Base-by-base conservation (phyloP, 768 basidiomycete genomes). In the Mycena metata region DNA sequence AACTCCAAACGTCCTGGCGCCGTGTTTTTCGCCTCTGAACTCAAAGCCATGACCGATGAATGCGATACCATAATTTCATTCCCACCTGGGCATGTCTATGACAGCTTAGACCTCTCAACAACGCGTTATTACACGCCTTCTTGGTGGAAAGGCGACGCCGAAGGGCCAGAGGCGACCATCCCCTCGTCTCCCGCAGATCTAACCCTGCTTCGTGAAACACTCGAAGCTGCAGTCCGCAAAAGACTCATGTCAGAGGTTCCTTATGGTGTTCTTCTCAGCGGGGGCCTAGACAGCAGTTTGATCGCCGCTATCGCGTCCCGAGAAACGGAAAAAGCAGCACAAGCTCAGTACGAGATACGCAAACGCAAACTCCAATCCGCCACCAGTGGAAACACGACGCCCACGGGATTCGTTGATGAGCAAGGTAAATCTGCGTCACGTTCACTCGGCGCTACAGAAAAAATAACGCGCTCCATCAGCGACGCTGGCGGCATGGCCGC, bases 221-320 rank as follows among this genome's bases (percentile, higher is more conserved):
- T 99, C 33, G 98, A 99, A 81, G 91, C 87, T 35, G 95, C 98
- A 16, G 98, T 99, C 55, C 88, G 90, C 74, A 99, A 99, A 79
- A 87, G 98, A 54, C 82, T 99, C 21, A 99, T 99, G 98, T 93
- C 93, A 35, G 98, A 99, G 80, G 98, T 99, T 13, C 98, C 98
- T 3, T 99, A 96, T 72, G 98, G 98, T 66, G 98, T 99, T 17
- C 86, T 99, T 46, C 87, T 99, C 64, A 95, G 93, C 69, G 98
- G 98, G 52, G 98, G 98, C 23, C 83, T 99, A 61, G 98, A 99
- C 78, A 96, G 94, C 75, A 96, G 95, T 76, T 82, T 99, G 80
- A 98, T 99, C 72, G 98, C 98, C 15, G 86, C 96, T 21, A 95
- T 99, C 75, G 98, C 98, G 9, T 90, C 95, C 0, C 85, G 97